Evolutionary conservation across 2,329 filamentous ascomycete species (phyloP).

Genomic region (Pseudocercospora eumusae): DNA sequence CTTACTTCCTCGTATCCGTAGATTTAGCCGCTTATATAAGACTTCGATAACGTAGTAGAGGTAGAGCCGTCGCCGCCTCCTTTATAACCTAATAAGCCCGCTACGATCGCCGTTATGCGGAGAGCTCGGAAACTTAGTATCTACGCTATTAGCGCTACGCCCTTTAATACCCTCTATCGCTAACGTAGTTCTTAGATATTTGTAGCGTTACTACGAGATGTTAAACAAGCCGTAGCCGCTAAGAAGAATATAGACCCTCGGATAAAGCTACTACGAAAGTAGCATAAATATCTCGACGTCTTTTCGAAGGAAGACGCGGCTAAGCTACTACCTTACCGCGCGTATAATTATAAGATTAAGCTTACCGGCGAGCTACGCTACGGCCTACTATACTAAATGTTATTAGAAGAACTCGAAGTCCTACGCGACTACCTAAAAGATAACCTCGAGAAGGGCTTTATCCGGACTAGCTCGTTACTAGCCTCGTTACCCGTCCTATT

Average conservation of each 20-base stretch:
- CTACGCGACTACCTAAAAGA: conserved; percentile 1
- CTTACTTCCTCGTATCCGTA: too few species aligned
- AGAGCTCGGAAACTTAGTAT: too few species aligned
- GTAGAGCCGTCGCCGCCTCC: too few species aligned
- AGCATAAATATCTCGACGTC: too few species aligned
- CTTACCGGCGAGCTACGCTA: background rate
- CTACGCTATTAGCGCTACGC: too few species aligned
- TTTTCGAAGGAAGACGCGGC: background rate
- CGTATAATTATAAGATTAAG: background rate
- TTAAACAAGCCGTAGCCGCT: background rate
- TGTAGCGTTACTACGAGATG: background rate
- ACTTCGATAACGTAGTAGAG: too few species aligned
- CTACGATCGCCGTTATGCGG: too few species aligned
- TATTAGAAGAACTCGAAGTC: background rate
- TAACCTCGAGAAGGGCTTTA: background rate
- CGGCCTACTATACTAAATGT: conserved; percentile 1
- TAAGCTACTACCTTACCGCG: background rate
- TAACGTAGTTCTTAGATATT: background rate
- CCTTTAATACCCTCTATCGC: too few species aligned
- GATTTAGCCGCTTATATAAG: too few species aligned
- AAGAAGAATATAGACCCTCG: background rate
- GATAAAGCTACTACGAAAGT: too few species aligned
- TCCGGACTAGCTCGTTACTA: background rate
- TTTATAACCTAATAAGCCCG: too few species aligned
- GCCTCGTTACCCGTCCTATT: background rate